Conservation (phyloP, 352 stramenopile species). For the Peronospora destructor region DNA sequence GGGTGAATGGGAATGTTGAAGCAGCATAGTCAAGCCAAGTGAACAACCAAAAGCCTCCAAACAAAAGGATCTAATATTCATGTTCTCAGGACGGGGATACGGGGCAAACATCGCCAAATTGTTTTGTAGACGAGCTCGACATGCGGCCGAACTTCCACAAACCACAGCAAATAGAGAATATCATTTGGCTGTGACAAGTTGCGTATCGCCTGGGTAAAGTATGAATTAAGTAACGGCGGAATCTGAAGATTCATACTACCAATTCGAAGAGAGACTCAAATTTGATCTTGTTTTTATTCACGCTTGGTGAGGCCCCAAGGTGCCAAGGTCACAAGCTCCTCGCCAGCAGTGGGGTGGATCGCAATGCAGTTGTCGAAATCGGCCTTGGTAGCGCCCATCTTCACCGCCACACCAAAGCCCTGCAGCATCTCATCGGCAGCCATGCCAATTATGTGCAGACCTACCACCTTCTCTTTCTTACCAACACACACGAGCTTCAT, state of each 20-base stretch:
- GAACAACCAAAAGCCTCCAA: slow-evolving; percentile 13
- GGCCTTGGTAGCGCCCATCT: slow-evolving; percentile 96
- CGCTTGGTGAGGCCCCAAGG: slow-evolving; percentile 64
- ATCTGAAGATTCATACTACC: too few relatives aligned
- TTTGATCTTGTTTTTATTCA: not conserved
- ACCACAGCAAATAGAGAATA: not conserved
- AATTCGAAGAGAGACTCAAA: too few relatives aligned
- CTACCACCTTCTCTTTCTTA: slow-evolving; percentile 90
- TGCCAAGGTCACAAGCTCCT: slow-evolving; percentile 96
- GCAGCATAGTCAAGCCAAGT: slow-evolving; percentile 27
- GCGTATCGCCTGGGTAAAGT: not conserved
- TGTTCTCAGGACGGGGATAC: slow-evolving; percentile 10
- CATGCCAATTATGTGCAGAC: slow-evolving; percentile 94
- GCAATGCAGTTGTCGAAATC: slow-evolving; percentile 95
- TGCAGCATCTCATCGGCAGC: slow-evolving; percentile 97
- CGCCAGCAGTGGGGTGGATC: slow-evolving; percentile 93
- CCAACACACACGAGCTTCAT: slow-evolving; percentile 93
- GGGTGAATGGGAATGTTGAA: slow-evolving; percentile 28
- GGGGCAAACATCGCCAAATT: too few relatives aligned
- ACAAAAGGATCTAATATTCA: slow-evolving; percentile 12
- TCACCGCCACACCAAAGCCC: slow-evolving; percentile 97
- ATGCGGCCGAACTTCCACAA: too few relatives aligned
- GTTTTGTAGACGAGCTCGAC: too few relatives aligned
- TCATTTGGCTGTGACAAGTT: not conserved
- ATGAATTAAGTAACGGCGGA: too few relatives aligned